Conservation (phyloP, 2,329 filamentous ascomycete genomes). For the Beauveria medogensis region DNA sequence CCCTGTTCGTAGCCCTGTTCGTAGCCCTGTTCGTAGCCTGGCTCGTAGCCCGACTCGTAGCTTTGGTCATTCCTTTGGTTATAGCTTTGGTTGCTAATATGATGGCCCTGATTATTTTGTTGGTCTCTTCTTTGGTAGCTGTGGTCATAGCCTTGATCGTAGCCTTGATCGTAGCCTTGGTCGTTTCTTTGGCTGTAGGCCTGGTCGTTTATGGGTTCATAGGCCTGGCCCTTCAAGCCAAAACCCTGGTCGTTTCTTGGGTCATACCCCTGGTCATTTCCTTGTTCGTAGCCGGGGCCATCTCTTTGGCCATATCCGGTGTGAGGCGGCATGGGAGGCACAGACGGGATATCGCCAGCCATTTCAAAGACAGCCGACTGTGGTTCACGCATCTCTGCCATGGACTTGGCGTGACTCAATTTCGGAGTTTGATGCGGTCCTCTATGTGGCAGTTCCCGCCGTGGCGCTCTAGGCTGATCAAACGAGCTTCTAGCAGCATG, state of each 20-base stretch:
- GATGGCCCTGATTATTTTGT: constrained; percentile 11
- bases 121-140: constrained; percentile 18
- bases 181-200: not conserved
- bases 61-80: constrained; percentile 16
- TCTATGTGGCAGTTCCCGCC: constrained; percentile 35
- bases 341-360: constrained; percentile 51
- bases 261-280: constrained; percentile 16
- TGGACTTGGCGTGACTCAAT: constrained; percentile 55
- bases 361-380: constrained; percentile 69
- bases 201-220: constrained; percentile 20
- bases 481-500: constrained; percentile 35
- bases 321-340: constrained; percentile 40
- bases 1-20: constrained; percentile 8
- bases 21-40: constrained; percentile 16
- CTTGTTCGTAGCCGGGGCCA: not conserved
- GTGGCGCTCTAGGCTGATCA: constrained; percentile 39
- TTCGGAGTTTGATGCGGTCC: constrained; percentile 44
- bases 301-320: constrained; percentile 20
- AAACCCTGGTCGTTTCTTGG: constrained; percentile 11
- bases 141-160: constrained; percentile 10
- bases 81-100: constrained; percentile 15
- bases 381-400: constrained; percentile 55
- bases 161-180: constrained; percentile 15
- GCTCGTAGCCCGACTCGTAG: constrained; percentile 16
- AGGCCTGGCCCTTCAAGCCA: not conserved